A percentile compares a stretch with the other conserved stretches of the same genome.
phyloP scores from a whole-genome alignment of 768 basidiomycete species.

The Pluteus cervinus region DNA sequence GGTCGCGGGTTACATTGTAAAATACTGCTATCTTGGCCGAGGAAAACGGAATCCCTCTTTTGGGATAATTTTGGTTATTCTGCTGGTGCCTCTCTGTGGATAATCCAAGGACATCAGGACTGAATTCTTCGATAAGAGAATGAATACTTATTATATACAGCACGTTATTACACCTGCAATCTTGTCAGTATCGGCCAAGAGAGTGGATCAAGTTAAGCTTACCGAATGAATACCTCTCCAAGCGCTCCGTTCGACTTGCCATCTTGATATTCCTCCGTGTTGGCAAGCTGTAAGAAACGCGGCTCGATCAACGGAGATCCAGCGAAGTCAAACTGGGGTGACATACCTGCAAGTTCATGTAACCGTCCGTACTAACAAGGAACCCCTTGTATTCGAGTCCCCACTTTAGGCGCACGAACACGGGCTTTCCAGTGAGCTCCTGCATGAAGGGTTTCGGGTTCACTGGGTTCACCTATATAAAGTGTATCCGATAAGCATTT shows the following conservation, averaged over 20 bases:
- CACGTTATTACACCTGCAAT: slow-evolving; percentile 84
- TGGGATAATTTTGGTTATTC: slow-evolving; percentile 25
- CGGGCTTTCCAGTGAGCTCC: slow-evolving; percentile 95
- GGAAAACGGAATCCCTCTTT: too few species aligned
- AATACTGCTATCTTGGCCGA: too few species aligned
- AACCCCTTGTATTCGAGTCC: slow-evolving; percentile 99
- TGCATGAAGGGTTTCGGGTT: slow-evolving; percentile 99
- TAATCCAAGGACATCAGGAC: slow-evolving; percentile 16
- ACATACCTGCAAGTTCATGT: slow-evolving; percentile 97
- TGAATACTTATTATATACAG: slow-evolving; percentile 83
- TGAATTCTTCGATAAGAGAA: slow-evolving; percentile 5
- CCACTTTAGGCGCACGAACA: slow-evolving; percentile 96
- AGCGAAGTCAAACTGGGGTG: slow-evolving; percentile 3
- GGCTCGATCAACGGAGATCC: slow-evolving; percentile 1
- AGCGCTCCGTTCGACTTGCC: slow-evolving; percentile 92
- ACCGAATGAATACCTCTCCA: slow-evolving; percentile 99
- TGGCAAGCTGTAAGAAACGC: slow-evolving; percentile 89
- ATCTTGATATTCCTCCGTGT: slow-evolving; percentile 97
- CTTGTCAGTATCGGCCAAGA: slow-evolving; percentile 10
- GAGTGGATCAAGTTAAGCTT: slow-evolving; percentile 18
- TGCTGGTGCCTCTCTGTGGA: slow-evolving; percentile 70
- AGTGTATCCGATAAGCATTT: slow-evolving; percentile 8
- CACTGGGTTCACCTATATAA: slow-evolving; percentile 73
- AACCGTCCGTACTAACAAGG: slow-evolving; percentile 96
- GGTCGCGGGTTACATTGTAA: too few species aligned